These are phyloP conservation scores for Botryobasidium botryosum DNA, from an alignment of 768 basidiomycete genomes.

Conservation along the genomic window DNA sequence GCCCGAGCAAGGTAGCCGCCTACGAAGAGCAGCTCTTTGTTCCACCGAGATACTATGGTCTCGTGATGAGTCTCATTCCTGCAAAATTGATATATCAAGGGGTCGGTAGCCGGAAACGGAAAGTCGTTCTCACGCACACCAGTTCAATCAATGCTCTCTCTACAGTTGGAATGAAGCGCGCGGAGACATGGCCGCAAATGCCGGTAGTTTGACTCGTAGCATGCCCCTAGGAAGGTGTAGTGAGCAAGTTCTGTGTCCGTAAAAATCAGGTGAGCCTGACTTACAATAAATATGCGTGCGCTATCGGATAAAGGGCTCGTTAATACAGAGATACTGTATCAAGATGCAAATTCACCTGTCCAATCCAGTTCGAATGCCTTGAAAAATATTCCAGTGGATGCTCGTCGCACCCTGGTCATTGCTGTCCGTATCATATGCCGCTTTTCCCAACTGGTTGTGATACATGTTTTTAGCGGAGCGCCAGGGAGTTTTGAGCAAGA, in stretches of 20 bases:
- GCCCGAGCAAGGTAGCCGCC: slow-evolving; percentile 69
- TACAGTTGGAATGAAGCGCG: slow-evolving; percentile 87
- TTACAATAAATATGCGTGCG: slow-evolving; percentile 70
- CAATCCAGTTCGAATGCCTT: slow-evolving; percentile 71
- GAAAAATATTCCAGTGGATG: slow-evolving; percentile 69
- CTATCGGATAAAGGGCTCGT: slow-evolving; percentile 25
- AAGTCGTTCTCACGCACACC: slow-evolving; percentile 37
- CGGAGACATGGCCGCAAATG: slow-evolving; percentile 46
- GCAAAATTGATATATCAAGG: slow-evolving; percentile 15
- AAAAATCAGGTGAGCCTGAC: no score
- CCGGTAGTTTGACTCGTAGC: slow-evolving; percentile 89
- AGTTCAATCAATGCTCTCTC: slow-evolving; percentile 88
- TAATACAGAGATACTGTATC: neutral
- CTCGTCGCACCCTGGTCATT: no score
- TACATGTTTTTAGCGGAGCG: no score
- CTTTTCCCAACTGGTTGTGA: slow-evolving; percentile 61
- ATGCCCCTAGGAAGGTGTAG: slow-evolving; percentile 70
- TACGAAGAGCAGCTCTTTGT: slow-evolving; percentile 69
- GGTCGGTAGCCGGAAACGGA: no score
- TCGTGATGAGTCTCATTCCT: no score
- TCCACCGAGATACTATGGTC: slow-evolving; percentile 62
- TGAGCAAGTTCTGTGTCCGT: no score
- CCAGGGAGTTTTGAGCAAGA: no score
- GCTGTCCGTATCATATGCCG: slow-evolving; percentile 68
- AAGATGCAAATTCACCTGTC: slow-evolving; percentile 38